Conservation (phyloP, 2,329 filamentous ascomycete species). For the Sporothrix schenckii region DNA sequence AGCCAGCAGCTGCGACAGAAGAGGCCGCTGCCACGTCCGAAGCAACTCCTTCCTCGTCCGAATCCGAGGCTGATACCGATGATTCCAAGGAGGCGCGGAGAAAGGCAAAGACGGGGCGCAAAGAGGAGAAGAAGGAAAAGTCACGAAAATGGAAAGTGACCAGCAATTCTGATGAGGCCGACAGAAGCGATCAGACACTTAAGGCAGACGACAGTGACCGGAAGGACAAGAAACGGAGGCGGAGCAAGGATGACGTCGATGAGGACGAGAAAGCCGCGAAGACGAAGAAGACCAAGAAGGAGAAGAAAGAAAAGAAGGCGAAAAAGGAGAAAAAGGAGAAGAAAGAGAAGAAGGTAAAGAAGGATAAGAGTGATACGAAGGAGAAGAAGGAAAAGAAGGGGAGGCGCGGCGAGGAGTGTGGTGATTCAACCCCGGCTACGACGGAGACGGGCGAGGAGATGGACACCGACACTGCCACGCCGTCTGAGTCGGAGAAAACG, state of each 20-base stretch:
- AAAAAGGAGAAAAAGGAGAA: constrained; percentile 37
- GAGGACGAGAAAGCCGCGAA: constrained; percentile 43
- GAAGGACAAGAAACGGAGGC: constrained; percentile 44
- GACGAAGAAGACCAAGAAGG: constrained; percentile 45
- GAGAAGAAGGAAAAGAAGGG: constrained; percentile 45
- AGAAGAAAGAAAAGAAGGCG: constrained; percentile 41
- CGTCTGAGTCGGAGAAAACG: constrained; percentile 44
- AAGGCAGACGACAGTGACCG: constrained; percentile 46
- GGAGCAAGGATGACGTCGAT: constrained; percentile 34
- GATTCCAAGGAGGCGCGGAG: constrained; percentile 16
- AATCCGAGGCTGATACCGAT: constrained; percentile 8
- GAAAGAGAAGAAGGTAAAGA: constrained; percentile 39
- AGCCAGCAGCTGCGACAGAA: constrained; percentile 19
- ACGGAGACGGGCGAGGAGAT: constrained; percentile 43
- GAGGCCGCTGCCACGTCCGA: constrained; percentile 33
- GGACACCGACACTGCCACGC: constrained; percentile 44
- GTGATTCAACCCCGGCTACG: constrained; percentile 37
- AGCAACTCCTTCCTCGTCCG: constrained; percentile 30
- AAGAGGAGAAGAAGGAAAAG: constrained; percentile 50
- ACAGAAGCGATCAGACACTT: constrained; percentile 39
- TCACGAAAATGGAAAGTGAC: constrained; percentile 54
- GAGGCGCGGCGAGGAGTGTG: constrained; percentile 43
- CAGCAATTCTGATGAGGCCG: constrained; percentile 45
- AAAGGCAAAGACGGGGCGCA: constrained; percentile 33
- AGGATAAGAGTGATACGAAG: constrained; percentile 43